These are phyloP conservation scores for Rauvolfia tetraphylla DNA, from an alignment of 257 asterid genomes.

Conservation along the genomic window DNA sequence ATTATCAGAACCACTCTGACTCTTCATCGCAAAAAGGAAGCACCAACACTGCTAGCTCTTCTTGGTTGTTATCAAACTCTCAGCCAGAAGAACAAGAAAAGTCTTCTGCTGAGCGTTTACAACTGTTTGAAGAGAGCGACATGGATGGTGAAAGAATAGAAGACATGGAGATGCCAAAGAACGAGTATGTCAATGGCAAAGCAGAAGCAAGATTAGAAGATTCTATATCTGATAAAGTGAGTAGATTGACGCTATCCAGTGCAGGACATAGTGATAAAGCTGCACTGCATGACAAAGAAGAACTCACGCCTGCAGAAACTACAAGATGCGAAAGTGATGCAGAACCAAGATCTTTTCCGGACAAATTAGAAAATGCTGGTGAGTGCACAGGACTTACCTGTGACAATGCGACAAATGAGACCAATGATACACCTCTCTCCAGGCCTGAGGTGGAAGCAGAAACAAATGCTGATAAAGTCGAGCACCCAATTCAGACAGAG, in stretches of 20 bases:
- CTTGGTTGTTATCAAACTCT: constrained; percentile 30
- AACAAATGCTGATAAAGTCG: constrained; percentile 22
- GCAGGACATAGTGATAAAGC: constrained; percentile 24
- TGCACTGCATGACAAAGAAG: constrained; percentile 30
- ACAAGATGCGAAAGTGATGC: constrained; percentile 26
- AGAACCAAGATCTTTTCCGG: constrained; percentile 30
- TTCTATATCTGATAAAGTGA: constrained; percentile 18
- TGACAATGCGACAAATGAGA: constrained; percentile 17
- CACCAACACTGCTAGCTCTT: constrained; percentile 26
- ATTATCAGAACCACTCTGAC: constrained; percentile 33
- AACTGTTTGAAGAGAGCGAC: constrained; percentile 29
- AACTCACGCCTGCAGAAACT: constrained; percentile 21
- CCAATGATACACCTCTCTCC: not conserved
- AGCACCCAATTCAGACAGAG: constrained; percentile 18
- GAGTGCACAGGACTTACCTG: constrained; percentile 10
- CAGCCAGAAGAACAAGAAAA: constrained; percentile 35
- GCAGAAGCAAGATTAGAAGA: constrained; percentile 25
- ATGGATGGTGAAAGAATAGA: constrained; percentile 26
- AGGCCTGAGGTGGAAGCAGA: constrained; percentile 27
- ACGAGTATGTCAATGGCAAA: constrained; percentile 24
- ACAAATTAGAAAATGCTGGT: constrained; percentile 18
- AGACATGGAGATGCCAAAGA: constrained; percentile 28
- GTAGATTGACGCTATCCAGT: constrained; percentile 14
- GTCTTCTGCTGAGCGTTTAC: constrained; percentile 21
- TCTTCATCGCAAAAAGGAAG: constrained; percentile 47